Evolutionary conservation across 208 protist genomes (phyloP), one percentile per base, ranked within the genome.

Genomic region (Trypanosoma grayi): DNA sequence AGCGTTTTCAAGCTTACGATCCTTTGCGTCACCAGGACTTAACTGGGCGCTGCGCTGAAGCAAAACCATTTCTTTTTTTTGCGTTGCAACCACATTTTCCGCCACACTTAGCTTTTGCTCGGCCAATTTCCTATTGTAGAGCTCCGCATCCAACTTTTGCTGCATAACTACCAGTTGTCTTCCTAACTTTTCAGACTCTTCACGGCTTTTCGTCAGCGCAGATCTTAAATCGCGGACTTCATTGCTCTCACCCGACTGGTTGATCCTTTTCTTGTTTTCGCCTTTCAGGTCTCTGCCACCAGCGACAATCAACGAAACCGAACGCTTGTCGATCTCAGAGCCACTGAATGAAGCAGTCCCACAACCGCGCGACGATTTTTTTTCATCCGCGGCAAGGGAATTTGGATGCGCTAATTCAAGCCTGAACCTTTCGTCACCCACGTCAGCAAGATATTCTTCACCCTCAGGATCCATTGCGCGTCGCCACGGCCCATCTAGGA

Each of bases 61-160:
- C 14, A 79, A 34, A 37, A 79, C 3, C 34, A 83, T 75, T 51
- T 83, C 77, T 47, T 74, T 79, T 50, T 66, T 61, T 48, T 77
- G 72, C 24, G 61, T 47, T n/a, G 63, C 64, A 52, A 79, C 40
- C 14, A 48, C 72, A 10, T 22, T 69, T 44, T 83, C 69, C 7
- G 64, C 39, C 24, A 83, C 47, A 9, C 7, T 24, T 27, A 83
- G 36, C 43, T 71, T 79, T 24, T 70, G 41, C 46, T 79, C 55
- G 14, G 41, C 20, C 13, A 28, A 30, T 46, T 48, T 55, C 25
- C 55, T 53, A 31, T 25, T 45, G 14, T 54, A 28, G 13, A 41
- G 1, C 36, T 70, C 64, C 25, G 55, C 44, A 10, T 62, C 22
- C 14, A 47, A 18, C 28, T 55, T 62, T 47, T 63, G 45, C 53